Evolutionary conservation across 139 green algal species (phyloP).

Genomic region (Chlamydomonas schloesseri): DNA sequence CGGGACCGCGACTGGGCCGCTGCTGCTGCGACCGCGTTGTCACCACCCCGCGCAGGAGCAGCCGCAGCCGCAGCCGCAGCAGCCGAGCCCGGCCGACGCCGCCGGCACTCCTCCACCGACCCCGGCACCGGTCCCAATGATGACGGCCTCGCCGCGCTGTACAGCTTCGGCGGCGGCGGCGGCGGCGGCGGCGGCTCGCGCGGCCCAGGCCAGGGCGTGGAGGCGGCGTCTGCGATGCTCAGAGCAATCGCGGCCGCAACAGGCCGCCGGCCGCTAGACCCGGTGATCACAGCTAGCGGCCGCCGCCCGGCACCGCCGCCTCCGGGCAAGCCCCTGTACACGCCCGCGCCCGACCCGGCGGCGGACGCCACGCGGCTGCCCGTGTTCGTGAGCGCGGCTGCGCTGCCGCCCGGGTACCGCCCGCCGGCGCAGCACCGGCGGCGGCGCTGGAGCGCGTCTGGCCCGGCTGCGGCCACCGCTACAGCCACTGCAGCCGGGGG

Average conservation of each 20-base stretch:
- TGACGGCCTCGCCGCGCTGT: background rate
- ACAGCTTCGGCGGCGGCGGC: slow-evolving; percentile 9
- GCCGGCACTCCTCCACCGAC: no score
- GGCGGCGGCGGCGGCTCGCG: no score
- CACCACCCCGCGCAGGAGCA: no score
- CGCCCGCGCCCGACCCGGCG: background rate
- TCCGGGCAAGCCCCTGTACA: background rate
- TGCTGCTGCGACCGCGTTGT: no score
- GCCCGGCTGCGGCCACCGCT: no score
- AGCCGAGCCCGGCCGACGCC: no score
- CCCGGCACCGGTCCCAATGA: no score
- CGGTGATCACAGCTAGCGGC: no score
- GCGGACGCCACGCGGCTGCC: background rate
- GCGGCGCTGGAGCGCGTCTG: background rate
- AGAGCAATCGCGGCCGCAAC: background rate
- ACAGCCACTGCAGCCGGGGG: no score
- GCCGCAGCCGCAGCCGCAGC: no score
- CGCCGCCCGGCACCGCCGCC: background rate
- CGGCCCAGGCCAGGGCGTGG: background rate
- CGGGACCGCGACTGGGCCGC: no score
- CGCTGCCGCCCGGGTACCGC: background rate
- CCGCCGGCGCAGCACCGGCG: background rate
- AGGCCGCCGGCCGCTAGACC: background rate
- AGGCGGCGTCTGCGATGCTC: background rate
- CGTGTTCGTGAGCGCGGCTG: background rate